Evolutionary conservation across 139 green algal species (phyloP), one percentile per base, ranked within the genome.

Genomic region (Closterium sp.): DNA sequence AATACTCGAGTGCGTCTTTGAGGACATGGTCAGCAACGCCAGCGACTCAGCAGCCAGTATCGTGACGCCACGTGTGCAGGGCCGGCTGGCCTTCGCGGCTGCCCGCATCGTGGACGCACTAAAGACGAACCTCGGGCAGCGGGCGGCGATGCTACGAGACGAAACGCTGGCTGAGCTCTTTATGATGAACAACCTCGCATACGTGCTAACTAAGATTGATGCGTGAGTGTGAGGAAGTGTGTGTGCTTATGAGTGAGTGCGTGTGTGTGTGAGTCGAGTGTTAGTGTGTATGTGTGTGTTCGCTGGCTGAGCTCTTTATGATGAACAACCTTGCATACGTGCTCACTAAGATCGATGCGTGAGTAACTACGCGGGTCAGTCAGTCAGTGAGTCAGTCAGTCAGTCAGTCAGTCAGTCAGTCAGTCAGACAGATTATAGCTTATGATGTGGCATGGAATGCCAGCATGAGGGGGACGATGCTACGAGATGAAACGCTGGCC

Each of bases 121-220:
- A 9, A 29, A 30, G 79, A 87, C n/a, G n/a, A 87, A 87, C 19
- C 79, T 87, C 11, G 79, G n/a, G 19, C 27, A 29, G 79, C 27
- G 79, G 79, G 79, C 79, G 27, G 27, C 9, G 79, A 9, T 30
- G n/a, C 27, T 87, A 30, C 19, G n/a, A 10, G 79, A 87, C 79
- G 79, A 87, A 13, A 29, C n/a, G 13, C 79, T 87, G 79, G 27
- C 79, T 4, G 79, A 87, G 79, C 79, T 87, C 9, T 87, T 87
- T 31, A 29, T 87, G 79, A 87, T 87, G 79, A 87, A 87, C 79
- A 87, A 87, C 79, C n/a, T 87, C 6, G 79, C 79, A 4, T 87
- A 87, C 19, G n/a, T 87, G 4, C n/a, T 87, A 1, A 31, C 79
- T 13, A 87, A 87, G 79, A 87, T 87, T 87, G 79, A 87, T 28